These are phyloP conservation scores for Colletotrichum sansevieriae DNA, from an alignment of 2,329 filamentous ascomycete genomes.

Conservation along the genomic window DNA sequence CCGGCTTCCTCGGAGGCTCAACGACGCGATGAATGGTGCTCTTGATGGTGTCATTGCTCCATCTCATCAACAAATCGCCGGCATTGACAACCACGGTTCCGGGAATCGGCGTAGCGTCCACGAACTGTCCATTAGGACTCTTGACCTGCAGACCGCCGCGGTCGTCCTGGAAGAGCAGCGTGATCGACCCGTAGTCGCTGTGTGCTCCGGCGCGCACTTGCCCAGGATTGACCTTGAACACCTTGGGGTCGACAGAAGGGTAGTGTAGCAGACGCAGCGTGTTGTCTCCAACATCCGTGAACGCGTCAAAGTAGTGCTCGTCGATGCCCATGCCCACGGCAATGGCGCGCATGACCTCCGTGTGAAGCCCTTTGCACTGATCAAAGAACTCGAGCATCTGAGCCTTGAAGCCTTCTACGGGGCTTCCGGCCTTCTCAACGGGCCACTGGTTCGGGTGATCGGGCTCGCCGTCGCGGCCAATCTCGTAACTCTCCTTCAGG, in stretches of 20 bases:
- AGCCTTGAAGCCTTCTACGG: constrained; percentile 72
- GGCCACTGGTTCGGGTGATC: constrained; percentile 85
- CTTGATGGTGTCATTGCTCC: constrained; percentile 93
- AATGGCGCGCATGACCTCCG: constrained; percentile 85
- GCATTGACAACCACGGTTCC: constrained; percentile 90
- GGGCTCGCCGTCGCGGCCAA: constrained; percentile 70
- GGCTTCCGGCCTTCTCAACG: constrained; percentile 59
- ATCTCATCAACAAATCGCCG: constrained; percentile 85
- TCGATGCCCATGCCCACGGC: constrained; percentile 83
- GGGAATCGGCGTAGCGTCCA: constrained; percentile 85
- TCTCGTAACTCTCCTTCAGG: constrained; percentile 75
- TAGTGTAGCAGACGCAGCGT: constrained; percentile 83
- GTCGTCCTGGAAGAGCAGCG: constrained; percentile 72
- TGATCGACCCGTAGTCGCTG: constrained; percentile 74
- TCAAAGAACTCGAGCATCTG: constrained; percentile 81
- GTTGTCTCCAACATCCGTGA: constrained; percentile 77
- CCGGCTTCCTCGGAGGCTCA: constrained; percentile 76
- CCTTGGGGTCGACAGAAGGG: constrained; percentile 73
- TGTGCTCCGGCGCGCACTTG: constrained; percentile 85
- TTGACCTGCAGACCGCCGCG: constrained; percentile 70
- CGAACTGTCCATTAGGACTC: constrained; percentile 81
- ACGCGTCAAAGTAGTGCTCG: constrained; percentile 80
- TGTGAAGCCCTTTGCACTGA: constrained; percentile 80
- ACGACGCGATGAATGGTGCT: constrained; percentile 92
- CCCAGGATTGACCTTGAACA: constrained; percentile 75